Conservation (phyloP, 192 early-diverging fungal species). For the Phycomyces blakesleeanus region DNA sequence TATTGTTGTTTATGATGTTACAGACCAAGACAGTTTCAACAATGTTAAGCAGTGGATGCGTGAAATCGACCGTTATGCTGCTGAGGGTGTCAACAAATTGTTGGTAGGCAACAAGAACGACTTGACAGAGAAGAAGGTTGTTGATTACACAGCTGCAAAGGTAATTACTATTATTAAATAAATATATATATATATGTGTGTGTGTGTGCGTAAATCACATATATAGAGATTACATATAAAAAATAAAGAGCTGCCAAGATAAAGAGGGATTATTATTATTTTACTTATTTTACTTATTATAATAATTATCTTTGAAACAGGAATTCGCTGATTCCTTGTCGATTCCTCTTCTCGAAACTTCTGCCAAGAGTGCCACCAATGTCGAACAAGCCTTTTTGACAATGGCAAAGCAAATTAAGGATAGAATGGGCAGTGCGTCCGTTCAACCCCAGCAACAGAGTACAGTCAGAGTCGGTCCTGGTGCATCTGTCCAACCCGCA, state of each 20-base stretch:
- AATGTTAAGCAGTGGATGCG: constrained; percentile 98
- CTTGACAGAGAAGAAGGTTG: constrained; percentile 85
- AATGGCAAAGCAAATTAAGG: constrained; percentile 99
- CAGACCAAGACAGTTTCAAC: constrained; percentile 87
- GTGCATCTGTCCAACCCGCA: constrained; percentile 18
- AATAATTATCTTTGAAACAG: no score
- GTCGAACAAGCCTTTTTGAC: constrained; percentile 98
- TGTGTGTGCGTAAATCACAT: no score
- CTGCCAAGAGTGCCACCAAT: constrained; percentile 94
- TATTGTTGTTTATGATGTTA: constrained; percentile 98
- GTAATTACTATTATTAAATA: neutral
- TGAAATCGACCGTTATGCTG: constrained; percentile 96
- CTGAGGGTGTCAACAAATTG: constrained; percentile 93
- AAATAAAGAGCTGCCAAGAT: no score
- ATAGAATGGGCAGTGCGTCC: constrained; percentile 44
- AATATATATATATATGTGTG: no score
- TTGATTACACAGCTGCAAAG: constrained; percentile 37
- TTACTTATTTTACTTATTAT: no score
- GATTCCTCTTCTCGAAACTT: constrained; percentile 95
- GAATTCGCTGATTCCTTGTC: constrained; percentile 86
- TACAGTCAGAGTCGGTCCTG: constrained; percentile 23
- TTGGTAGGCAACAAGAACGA: constrained; percentile 98
- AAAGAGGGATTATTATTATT: no score
- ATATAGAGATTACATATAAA: no score
- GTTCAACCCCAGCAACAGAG: constrained; percentile 13